Conservation (phyloP, 2,329 filamentous ascomycete species). For the Claviceps maximensis region DNA sequence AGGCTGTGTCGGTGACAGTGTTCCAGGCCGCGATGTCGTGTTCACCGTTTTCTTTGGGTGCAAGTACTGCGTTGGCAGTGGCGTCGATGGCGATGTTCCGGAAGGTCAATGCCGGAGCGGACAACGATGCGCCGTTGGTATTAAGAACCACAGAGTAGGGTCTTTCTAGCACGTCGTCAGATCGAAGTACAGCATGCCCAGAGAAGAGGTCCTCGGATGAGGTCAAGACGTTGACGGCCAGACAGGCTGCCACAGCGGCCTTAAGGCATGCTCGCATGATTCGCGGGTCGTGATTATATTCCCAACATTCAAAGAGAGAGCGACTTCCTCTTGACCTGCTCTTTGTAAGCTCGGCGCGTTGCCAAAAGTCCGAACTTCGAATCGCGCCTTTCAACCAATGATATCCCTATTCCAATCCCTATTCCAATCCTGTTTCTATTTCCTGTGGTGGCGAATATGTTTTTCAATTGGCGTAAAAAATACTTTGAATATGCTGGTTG, state of each 20-base stretch:
- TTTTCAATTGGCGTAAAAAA: too few species aligned
- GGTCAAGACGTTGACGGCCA: not conserved
- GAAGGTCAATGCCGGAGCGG: not conserved
- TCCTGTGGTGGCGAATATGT: too few species aligned
- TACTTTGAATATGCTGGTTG: too few species aligned
- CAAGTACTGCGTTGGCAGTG: conserved; percentile 12
- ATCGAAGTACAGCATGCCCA: not conserved
- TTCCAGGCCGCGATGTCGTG: conserved; percentile 46
- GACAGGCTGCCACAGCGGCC: conserved; percentile 1
- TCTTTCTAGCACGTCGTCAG: conserved; percentile 4
- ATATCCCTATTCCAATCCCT: too few species aligned
- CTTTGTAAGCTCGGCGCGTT: not conserved
- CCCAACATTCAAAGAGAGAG: not conserved
- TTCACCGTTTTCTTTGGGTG: conserved; percentile 28
- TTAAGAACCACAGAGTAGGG: conserved; percentile 2
- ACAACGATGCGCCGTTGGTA: not conserved
- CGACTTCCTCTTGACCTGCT: not conserved
- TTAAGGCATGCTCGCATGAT: conserved; percentile 1
- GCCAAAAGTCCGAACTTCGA: not conserved
- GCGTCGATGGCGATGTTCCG: conserved; percentile 5
- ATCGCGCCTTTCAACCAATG: not conserved
- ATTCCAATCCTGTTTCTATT: too few species aligned
- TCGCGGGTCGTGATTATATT: not conserved
- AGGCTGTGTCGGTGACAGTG: conserved; percentile 41
- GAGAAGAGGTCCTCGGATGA: not conserved